Conservation (phyloP, 305 asterid genomes). For the Plantago rigida region DNA sequence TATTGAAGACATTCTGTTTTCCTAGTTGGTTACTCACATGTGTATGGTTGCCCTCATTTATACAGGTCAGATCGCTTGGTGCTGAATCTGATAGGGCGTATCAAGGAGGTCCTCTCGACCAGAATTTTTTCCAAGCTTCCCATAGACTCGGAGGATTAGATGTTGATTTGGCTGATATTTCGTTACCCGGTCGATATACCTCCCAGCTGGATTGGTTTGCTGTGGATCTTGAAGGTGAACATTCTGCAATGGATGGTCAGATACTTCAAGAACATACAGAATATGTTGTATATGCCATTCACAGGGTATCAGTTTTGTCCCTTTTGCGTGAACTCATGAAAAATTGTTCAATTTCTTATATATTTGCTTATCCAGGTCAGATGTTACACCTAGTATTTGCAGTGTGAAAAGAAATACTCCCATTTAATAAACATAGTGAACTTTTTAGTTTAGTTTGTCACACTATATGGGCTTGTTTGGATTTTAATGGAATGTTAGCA, state of each 20-base stretch:
- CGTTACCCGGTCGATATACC: constrained; percentile 56
- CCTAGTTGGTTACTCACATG: constrained; percentile 19
- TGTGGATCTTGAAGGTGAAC: constrained; percentile 99
- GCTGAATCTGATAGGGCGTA: constrained; percentile 92
- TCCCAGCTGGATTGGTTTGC: constrained; percentile 95
- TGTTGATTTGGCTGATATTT: constrained; percentile 40
- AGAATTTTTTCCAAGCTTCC: constrained; percentile 44
- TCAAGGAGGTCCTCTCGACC: constrained; percentile 82
- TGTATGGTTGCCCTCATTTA: constrained; percentile 22
- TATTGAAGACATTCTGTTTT: constrained; percentile 8
- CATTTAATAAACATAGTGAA: too few relatives aligned
- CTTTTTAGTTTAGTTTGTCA: too few relatives aligned
- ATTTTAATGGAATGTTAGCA: too few relatives aligned
- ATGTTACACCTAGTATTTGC: too few relatives aligned
- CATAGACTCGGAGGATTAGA: constrained; percentile 36
- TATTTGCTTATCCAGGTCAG: not conserved
- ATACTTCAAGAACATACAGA: constrained; percentile 93
- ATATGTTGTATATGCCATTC: constrained; percentile 93
- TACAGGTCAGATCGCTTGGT: constrained; percentile 84
- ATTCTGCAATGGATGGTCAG: constrained; percentile 97
- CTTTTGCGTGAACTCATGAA: constrained; percentile 28
- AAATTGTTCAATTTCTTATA: constrained; percentile 1
- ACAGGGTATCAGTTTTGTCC: constrained; percentile 64
- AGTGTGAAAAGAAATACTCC: too few relatives aligned
- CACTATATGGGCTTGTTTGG: too few relatives aligned